A percentile compares a stretch with the other conserved stretches of the same genome.
Evolutionary conservation across 1,284 basidiomycete genomes (phyloP).

Genomic region (Mrakiaceae sp.): DNA sequence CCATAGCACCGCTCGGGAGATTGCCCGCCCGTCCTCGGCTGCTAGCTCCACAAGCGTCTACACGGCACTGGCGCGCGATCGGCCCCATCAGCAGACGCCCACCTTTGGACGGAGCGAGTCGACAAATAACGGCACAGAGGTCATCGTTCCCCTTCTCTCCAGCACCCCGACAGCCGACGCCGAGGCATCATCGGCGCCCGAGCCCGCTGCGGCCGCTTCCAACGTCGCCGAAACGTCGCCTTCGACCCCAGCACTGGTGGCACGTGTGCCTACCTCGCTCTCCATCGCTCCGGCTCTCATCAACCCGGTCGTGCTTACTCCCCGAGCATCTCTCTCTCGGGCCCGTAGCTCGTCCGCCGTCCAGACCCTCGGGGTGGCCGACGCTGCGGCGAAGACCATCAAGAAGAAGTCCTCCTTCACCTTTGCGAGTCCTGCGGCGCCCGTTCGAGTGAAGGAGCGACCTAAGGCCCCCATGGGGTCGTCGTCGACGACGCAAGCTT

Average conservation of each 20-base stretch:
- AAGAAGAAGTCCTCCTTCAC: constrained; percentile 25
- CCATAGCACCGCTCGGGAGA: background rate
- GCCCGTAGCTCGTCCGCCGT: background rate
- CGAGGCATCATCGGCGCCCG: too few relatives aligned
- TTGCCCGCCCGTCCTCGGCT: too few relatives aligned
- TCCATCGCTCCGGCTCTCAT: constrained; percentile 1
- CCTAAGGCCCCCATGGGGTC: background rate
- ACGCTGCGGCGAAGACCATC: constrained; percentile 9
- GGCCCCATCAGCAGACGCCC: background rate
- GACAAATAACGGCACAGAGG: too few relatives aligned
- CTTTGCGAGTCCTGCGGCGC: constrained; percentile 23
- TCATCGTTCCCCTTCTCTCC: too few relatives aligned
- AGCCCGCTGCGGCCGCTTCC: too few relatives aligned
- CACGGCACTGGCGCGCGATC: background rate
- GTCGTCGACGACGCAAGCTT: background rate
- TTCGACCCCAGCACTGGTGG: background rate
- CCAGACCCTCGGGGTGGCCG: background rate
- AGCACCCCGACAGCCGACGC: too few relatives aligned
- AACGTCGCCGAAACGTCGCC: too few relatives aligned
- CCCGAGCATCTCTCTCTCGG: background rate
- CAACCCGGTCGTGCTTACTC: background rate
- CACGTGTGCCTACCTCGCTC: background rate
- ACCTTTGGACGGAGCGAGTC: too few relatives aligned
- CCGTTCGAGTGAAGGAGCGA: constrained; percentile 19
- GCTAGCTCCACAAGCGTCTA: background rate